Base-by-base conservation (phyloP, 805 yeast genomes). In the Zygosaccharomyces gambellarensis region DNA sequence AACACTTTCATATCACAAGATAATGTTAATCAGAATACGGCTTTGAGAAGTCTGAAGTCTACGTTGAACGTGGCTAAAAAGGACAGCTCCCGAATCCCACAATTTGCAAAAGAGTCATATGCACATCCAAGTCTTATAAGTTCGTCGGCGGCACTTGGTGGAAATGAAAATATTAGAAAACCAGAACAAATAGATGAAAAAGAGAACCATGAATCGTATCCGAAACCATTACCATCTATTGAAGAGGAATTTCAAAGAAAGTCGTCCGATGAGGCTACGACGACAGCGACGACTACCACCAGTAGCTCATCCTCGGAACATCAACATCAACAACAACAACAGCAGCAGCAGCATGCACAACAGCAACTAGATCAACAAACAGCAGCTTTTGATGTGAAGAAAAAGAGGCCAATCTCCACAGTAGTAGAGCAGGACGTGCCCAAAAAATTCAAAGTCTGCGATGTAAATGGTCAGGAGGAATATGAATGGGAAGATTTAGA, bases 401-500 rank as follows among this genome's bases (percentile, higher is more conserved):
- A 63, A 49, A 67, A 67, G 46, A 63, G 71, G 51, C 71, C 71
- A 23, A 65, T 67, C 9, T 64, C 68, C 3, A 62, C 68, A 6
- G 61, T 62, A 12, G 69, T 62, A 3, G 69, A 64, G 51, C 63
- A 62, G 40, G 64, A 63, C 3, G 58, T 57, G 14, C 69, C 69
- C 22, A 67, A 67, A 42, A 67, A 67, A 46, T 64, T 65, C 45
- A 67, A 65, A 51, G 64, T 63, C 2, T 60, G 64, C 42, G 57
- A 53, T 30, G 68, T 56, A 39, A 59, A 64, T 47, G 69, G 68
- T n/a, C 58, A 57, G 43, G 64, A 60, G 51, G 72, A 68, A 39
- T 71, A 69, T 45, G 70, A 69, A 43, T 73, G 90, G 88, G 90
- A 85, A 61, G 92, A 86, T 67, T 70, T 86, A 47, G 95, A 86